phyloP scores from a whole-genome alignment of 768 basidiomycete species.

The Boletales sp. region DNA sequence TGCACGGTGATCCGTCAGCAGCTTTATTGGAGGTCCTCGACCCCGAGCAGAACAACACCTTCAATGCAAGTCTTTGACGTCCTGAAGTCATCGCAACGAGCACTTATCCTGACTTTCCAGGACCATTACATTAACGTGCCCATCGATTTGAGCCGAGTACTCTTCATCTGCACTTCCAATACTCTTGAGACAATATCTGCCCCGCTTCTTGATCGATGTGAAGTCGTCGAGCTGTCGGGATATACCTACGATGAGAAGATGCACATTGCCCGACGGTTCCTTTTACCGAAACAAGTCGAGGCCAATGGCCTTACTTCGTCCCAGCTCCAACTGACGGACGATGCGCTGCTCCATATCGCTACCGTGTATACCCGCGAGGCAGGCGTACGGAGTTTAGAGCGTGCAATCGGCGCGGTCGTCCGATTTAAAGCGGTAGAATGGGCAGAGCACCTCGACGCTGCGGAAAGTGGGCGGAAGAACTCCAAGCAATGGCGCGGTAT shows the following conservation, averaged over 20 bases:
- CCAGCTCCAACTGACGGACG: constrained; percentile 64
- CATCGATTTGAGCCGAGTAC: constrained; percentile 80
- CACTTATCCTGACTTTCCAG: constrained; percentile 29
- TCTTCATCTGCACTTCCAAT: constrained; percentile 94
- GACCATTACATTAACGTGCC: constrained; percentile 93
- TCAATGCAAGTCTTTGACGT: constrained; percentile 49
- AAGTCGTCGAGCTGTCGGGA: constrained; percentile 78
- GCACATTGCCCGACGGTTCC: constrained; percentile 81
- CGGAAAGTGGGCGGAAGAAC: constrained; percentile 16
- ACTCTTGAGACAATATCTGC: constrained; percentile 84
- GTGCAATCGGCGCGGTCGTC: constrained; percentile 85
- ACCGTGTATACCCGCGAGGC: constrained; percentile 87
- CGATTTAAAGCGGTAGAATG: constrained; percentile 90
- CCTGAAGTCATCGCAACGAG: neutral
- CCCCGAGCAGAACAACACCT: constrained; percentile 87
- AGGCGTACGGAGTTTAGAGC: constrained; percentile 87
- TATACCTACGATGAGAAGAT: constrained; percentile 92
- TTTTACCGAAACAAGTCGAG: constrained; percentile 82
- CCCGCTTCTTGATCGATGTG: constrained; percentile 86
- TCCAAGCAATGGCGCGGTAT: constrained; percentile 49
- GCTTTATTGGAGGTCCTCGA: constrained; percentile 90
- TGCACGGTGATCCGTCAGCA: constrained; percentile 90
- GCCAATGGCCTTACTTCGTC: constrained; percentile 69
- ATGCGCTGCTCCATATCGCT: constrained; percentile 66
- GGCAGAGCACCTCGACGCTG: constrained; percentile 53